Evolutionary conservation across 2,329 filamentous ascomycete genomes (phyloP).

Genomic region (Sclerotinia sclerotiorum): DNA sequence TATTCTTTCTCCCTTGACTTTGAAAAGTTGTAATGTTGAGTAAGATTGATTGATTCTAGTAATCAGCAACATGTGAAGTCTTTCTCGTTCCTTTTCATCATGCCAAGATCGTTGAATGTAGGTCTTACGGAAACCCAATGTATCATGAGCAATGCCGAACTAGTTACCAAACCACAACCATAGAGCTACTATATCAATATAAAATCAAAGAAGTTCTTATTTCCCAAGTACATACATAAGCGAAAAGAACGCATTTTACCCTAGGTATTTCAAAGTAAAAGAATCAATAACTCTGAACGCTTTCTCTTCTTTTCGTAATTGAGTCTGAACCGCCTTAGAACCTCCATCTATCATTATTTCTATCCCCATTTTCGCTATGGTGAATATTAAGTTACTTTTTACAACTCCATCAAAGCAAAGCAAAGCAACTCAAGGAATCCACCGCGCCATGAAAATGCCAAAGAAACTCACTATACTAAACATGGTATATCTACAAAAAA

Average conservation of each 20-base stretch:
- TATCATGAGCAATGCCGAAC: background rate
- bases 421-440: background rate
- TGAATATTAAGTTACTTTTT: slow-evolving; percentile 20
- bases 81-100: background rate
- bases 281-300: background rate
- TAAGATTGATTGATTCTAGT: no score
- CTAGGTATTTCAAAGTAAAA: slow-evolving; percentile 15
- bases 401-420: slow-evolving; percentile 11
- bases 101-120: background rate
- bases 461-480: slow-evolving; percentile 22
- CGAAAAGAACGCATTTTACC: slow-evolving; percentile 13
- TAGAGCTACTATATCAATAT: background rate
- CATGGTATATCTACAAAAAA: slow-evolving; percentile 25
- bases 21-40: no score
- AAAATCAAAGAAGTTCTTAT: background rate
- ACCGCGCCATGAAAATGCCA: slow-evolving; percentile 18
- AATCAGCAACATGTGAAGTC: no score
- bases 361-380: background rate
- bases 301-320: background rate
- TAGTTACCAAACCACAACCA: background rate
- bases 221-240: slow-evolving; percentile 11
- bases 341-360: slow-evolving; percentile 7
- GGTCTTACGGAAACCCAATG: background rate
- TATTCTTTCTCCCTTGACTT: no score
- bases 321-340: slow-evolving; percentile 11